Percentiles rank a stretch among this genome's conserved stretches.
Evolutionary conservation across 2,329 filamentous ascomycete genomes (phyloP).

Genomic region (Onygenales sp.): DNA sequence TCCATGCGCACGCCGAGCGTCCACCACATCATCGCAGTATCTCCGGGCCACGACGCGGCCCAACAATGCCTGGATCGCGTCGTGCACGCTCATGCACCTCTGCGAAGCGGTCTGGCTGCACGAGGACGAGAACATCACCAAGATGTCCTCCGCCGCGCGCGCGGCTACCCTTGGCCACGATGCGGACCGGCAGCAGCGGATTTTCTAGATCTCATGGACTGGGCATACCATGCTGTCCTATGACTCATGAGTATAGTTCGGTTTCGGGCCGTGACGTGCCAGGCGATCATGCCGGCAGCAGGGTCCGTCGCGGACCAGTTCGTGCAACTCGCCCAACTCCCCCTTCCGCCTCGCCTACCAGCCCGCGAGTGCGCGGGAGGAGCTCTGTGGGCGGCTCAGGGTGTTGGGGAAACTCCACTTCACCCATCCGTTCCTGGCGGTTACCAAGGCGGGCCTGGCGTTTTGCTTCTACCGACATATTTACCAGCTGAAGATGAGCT

Average conservation of each 20-base stretch:
- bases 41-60: slow-evolving; percentile 23
- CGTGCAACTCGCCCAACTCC: slow-evolving; percentile 18
- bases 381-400: slow-evolving; percentile 18
- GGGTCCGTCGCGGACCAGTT: slow-evolving; percentile 21
- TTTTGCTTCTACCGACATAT: slow-evolving; percentile 25
- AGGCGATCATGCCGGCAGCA: slow-evolving; percentile 12
- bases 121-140: slow-evolving; percentile 20
- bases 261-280: slow-evolving; percentile 18
- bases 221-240: slow-evolving; percentile 24
- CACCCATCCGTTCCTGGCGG: slow-evolving; percentile 20
- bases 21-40: slow-evolving; percentile 22
- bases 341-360: slow-evolving; percentile 13
- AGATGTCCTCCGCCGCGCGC: slow-evolving; percentile 15
- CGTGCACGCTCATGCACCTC: slow-evolving; percentile 22
- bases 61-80: slow-evolving; percentile 23
- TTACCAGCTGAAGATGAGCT: slow-evolving; percentile 19
- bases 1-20: slow-evolving; percentile 18
- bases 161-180: slow-evolving; percentile 16
- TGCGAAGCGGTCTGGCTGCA: slow-evolving; percentile 20
- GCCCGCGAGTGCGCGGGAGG: slow-evolving; percentile 11
- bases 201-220: slow-evolving; percentile 26
- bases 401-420: slow-evolving; percentile 10
- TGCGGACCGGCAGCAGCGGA: slow-evolving; percentile 21
- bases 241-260: slow-evolving; percentile 17
- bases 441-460: slow-evolving; percentile 21